These are phyloP conservation scores for Pachysandra terminalis DNA, from an alignment of 164 flowering plant genomes.

Conservation along the genomic window DNA sequence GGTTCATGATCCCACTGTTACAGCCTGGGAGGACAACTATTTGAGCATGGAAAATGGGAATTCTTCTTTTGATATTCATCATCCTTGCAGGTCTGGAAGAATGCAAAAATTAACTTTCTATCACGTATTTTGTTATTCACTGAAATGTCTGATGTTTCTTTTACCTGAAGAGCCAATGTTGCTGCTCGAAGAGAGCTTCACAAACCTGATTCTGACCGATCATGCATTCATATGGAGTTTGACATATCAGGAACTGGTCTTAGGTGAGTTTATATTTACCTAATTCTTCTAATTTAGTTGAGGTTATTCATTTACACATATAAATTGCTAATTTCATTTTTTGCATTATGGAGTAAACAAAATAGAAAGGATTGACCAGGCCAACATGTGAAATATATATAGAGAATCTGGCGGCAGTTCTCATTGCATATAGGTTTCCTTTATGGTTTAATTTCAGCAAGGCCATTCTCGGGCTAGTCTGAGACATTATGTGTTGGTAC, in stretches of 20 bases:
- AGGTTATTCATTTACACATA: too few species aligned
- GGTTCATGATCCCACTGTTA: conserved; percentile 41
- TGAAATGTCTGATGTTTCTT: conserved; percentile 11
- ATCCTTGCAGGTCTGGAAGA: conserved; percentile 79
- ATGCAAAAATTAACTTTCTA: background rate
- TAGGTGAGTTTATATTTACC: conserved; percentile 41
- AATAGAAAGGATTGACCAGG: too few species aligned
- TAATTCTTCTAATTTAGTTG: background rate
- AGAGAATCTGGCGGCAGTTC: too few species aligned
- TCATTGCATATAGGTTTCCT: background rate
- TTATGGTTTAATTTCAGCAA: background rate
- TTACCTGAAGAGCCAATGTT: conserved; percentile 62
- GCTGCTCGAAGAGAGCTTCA: conserved; percentile 83
- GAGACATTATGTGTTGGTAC: background rate
- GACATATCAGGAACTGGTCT: conserved; percentile 72
- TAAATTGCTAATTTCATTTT: too few species aligned
- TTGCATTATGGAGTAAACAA: too few species aligned
- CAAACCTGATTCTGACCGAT: conserved; percentile 76
- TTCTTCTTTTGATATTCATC: conserved; percentile 65
- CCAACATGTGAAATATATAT: too few species aligned
- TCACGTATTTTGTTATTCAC: background rate
- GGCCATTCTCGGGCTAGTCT: background rate
- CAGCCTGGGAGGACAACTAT: conserved; percentile 28
- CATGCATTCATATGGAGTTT: conserved; percentile 93
- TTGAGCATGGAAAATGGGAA: conserved; percentile 47